Conservation (phyloP, 371 early-diverging fungal genomes). For the Batrachochytrium dendrobatidis region DNA sequence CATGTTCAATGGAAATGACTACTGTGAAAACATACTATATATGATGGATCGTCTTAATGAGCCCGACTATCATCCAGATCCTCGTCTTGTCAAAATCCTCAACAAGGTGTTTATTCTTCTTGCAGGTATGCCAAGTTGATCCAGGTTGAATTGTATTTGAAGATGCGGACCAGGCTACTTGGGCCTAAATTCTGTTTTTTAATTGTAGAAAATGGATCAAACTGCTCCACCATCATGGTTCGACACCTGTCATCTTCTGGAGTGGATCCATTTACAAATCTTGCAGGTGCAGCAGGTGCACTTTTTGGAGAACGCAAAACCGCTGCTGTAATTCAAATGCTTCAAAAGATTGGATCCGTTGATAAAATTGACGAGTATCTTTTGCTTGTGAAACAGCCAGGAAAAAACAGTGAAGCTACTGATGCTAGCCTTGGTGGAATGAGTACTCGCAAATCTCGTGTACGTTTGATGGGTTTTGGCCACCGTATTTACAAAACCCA, state of each 20-base stretch:
- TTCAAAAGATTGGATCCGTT: slow-evolving; percentile 44
- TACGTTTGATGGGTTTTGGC: slow-evolving; percentile 44
- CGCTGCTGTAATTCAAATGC: slow-evolving; percentile 49
- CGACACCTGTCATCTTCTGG: slow-evolving; percentile 48
- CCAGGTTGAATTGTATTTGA: background rate
- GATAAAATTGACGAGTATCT: slow-evolving; percentile 46
- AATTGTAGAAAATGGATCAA: slow-evolving; percentile 16
- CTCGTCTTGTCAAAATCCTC: slow-evolving; percentile 42
- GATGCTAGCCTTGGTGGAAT: background rate
- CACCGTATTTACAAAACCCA: slow-evolving; percentile 45
- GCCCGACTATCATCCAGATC: slow-evolving; percentile 45
- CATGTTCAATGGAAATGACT: slow-evolving; percentile 30
- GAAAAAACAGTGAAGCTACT: slow-evolving; percentile 2
- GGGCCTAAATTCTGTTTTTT: background rate
- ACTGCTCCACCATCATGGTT: slow-evolving; percentile 57
- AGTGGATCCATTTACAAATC: slow-evolving; percentile 52
- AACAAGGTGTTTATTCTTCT: slow-evolving; percentile 56
- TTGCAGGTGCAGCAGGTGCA: slow-evolving; percentile 37
- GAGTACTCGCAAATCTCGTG: background rate
- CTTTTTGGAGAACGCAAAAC: slow-evolving; percentile 42
- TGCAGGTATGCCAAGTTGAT: slow-evolving; percentile 27
- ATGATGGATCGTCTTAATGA: slow-evolving; percentile 50
- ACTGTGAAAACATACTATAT: slow-evolving; percentile 51
- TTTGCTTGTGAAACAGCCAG: slow-evolving; percentile 40
- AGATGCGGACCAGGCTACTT: background rate